Base-by-base conservation (phyloP, 192 early-diverging fungal species). In the Coemansia sp. region DNA sequence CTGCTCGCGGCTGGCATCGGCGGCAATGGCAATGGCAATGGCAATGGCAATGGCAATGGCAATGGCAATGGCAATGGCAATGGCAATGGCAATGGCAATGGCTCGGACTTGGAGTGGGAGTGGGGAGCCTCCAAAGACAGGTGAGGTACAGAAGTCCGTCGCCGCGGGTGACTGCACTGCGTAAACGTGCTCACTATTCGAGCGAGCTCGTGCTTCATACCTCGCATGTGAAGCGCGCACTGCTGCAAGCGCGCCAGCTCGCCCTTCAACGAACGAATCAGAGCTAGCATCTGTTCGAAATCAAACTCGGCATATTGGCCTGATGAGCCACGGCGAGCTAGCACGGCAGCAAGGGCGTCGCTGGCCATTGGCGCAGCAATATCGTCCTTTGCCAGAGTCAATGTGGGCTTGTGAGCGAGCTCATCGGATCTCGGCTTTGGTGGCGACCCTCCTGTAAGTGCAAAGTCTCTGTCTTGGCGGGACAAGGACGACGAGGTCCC, bases 211-310 rank as follows among this genome's bases (percentile, higher is more conserved):
- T 55, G 52, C 14, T 55, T 55, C 52, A 55, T 31, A 16, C 13
- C 52, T 16, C 52, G 52, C 52, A 55, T 55, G 16, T 28, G 52
- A n/a, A 26, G 10, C 6, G 52, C 52, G 52, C 52, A 55, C 52
- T 33, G 25, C 3, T 55, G 52, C 52, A 55, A 31, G 14, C 52
- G 52, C 13, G 52, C 28, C 52, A 55, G 52, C 52, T 55, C 52
- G 6, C 13, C 28, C 26, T 28, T 55, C 21, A 55, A 55, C 13
- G 26, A 55, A 6, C 28, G 31, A 13, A 55, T 55, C 52, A 31
- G 16, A 12, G 11, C 52, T 14, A 31, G 52, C 52, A 55, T 55
- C 26, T 26, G 52, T 16, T 31, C 52, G 6, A 28, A 26, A 33
- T 55, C 52, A 7, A 33, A 31, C 25, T n/a, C 52, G 18, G 43